These are phyloP conservation scores for Comarum palustre DNA, from an alignment of 306 rosid species.

Conservation along the genomic window DNA sequence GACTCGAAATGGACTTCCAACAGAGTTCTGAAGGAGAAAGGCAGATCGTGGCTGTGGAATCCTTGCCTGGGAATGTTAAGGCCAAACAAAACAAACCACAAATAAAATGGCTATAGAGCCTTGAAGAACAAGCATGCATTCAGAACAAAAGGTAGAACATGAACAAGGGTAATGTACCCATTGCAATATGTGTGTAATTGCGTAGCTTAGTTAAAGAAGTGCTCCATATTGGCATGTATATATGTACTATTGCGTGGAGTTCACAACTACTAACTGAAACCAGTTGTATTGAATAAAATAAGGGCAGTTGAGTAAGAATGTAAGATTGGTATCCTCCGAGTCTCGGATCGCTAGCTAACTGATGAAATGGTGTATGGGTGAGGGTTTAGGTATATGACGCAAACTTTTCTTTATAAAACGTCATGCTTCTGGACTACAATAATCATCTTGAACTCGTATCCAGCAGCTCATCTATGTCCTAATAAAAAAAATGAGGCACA, in stretches of 20 bases:
- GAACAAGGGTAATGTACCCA: neutral
- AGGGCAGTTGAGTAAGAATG: neutral
- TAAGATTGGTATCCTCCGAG: neutral
- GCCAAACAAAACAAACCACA: neutral
- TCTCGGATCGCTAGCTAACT: neutral
- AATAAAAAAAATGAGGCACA: no score
- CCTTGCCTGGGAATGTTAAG: neutral
- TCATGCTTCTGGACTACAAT: no score
- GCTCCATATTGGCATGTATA: neutral
- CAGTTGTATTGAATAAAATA: neutral
- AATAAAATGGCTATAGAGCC: neutral
- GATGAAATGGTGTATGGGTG: neutral
- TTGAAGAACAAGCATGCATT: neutral
- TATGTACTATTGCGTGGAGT: neutral
- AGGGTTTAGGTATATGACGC: neutral
- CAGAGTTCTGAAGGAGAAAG: slow-evolving; percentile 38
- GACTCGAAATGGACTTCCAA: slow-evolving; percentile 72
- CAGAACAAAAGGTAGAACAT: neutral
- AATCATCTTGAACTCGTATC: no score
- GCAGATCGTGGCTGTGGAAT: neutral
- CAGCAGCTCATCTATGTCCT: no score
- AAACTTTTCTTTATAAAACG: no score
- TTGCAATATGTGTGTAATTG: neutral
- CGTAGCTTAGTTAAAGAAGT: neutral
- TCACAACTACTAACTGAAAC: neutral